Percentiles rank a stretch among this genome's conserved stretches.
phyloP scores from a whole-genome alignment of 805 yeast species.

The Sugiyamaella mastotermitis region DNA sequence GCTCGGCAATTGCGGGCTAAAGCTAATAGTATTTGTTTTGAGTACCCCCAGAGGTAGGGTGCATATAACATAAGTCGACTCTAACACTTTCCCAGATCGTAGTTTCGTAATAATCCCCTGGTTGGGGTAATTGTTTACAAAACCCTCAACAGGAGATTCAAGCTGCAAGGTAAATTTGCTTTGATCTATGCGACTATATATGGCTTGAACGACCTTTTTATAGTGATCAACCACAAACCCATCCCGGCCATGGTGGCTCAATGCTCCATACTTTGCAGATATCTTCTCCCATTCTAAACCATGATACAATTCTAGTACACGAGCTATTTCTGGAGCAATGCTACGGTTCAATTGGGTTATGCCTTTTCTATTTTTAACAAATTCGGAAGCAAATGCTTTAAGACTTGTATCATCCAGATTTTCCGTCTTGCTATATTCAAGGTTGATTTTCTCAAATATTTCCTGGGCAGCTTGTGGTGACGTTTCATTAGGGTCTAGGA shows the following conservation, averaged over 20 bases:
- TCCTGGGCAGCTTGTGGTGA: too few species aligned
- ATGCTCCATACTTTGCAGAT: constrained; percentile 59
- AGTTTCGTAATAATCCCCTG: too few species aligned
- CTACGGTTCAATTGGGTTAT: constrained; percentile 36
- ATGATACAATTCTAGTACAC: constrained; percentile 43
- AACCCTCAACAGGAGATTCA: too few species aligned
- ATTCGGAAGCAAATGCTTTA: constrained; percentile 42
- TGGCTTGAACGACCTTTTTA: constrained; percentile 38
- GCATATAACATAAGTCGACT: constrained; percentile 61
- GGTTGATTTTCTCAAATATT: constrained; percentile 51
- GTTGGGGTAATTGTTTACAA: too few species aligned
- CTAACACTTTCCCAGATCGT: too few species aligned
- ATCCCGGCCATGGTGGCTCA: constrained; percentile 73
- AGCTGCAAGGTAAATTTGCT: too few species aligned
- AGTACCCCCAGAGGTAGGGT: constrained; percentile 76
- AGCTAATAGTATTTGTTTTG: constrained; percentile 38
- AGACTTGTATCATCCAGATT: constrained; percentile 46
- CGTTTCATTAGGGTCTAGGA: neutral
- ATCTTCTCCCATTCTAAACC: constrained; percentile 62
- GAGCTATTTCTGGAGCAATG: constrained; percentile 47
- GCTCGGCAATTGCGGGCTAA: constrained; percentile 43
- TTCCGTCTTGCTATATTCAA: constrained; percentile 48
- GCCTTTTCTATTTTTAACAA: constrained; percentile 31
- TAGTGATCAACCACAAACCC: constrained; percentile 60
- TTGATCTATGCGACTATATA: too few species aligned